phyloP scores from a whole-genome alignment of 176 grass and related monocot genomes.

The Cymbopogon citratus region DNA sequence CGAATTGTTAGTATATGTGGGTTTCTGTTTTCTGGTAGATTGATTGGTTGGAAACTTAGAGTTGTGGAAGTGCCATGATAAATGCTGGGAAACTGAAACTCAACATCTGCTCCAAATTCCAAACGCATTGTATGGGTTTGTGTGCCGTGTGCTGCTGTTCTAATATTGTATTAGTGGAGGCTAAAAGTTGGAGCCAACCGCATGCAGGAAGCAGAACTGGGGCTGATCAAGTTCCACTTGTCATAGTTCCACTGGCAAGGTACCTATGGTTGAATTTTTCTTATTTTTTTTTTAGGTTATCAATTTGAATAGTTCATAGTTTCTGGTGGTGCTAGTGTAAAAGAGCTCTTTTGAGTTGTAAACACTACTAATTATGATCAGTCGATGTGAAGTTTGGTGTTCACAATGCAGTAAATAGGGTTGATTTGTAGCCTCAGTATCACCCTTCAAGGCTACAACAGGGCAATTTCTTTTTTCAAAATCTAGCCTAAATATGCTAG shows the following conservation, averaged over 20 bases:
- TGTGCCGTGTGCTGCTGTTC: not conserved
- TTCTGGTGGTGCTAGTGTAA: not conserved
- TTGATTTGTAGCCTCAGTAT: not conserved
- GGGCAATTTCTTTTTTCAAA: too few relatives aligned
- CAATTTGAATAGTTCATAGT: not conserved
- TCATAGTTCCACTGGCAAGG: constrained; percentile 22
- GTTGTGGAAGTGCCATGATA: not conserved
- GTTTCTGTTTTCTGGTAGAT: not conserved
- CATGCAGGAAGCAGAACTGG: not conserved
- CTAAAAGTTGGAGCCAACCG: not conserved
- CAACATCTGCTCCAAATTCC: not conserved
- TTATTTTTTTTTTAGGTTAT: too few relatives aligned
- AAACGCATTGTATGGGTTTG: not conserved
- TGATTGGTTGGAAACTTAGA: not conserved
- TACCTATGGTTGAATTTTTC: too few relatives aligned
- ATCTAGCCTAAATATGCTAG: not conserved
- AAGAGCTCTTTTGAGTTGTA: not conserved
- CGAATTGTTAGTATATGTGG: not conserved
- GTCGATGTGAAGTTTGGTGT: not conserved
- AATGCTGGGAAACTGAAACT: not conserved
- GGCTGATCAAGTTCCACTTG: not conserved
- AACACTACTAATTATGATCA: not conserved
- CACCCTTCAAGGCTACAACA: not conserved
- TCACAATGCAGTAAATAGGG: not conserved
- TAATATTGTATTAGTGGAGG: not conserved